Evolutionary conservation across 176 grass and related monocot genomes (phyloP), one percentile per base, ranked within the genome.

Genomic region (Bolboschoenus planiculmis): DNA sequence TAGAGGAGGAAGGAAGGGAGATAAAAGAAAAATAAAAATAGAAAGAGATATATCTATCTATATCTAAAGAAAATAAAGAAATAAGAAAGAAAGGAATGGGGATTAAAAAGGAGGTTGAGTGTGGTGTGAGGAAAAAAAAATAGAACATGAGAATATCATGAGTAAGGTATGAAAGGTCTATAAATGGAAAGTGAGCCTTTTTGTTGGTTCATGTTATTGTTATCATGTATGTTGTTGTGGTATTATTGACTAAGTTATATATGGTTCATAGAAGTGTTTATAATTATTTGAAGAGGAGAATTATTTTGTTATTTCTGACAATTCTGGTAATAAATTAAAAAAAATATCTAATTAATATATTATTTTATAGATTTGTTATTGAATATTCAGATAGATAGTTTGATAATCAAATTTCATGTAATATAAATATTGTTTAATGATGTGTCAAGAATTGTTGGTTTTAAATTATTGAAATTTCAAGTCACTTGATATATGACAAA

Each of bases 1-100:
- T 71, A 86, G 59, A 13, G 50, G 40, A 20, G 79, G 55, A 81
- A 76, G 66, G 55, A 20, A 81, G 20, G 24, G 6, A 50, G 56
- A 23, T 21, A 56, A 30, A 24, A 4, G 24, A 39, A 35, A 36
- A 14, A 34, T 3, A 44, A 4, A 48, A 77, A 33, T 7, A 31
- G 55, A 10, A 31, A 30, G 4, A 14, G n/a, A 67, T 15, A 1
- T n/a, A n/a, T 67, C 9, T 67, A 39, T 40, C 10, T 59, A 14
- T 57, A 80, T 57, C n/a, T n/a, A n/a, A n/a, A n/a, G n/a, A n/a
- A n/a, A n/a, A n/a, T 13, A 16, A 2, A 51, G 39, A 79, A 34
- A 54, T 33, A 20, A 15, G 2, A 37, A 50, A 80, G 1, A 60
- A 59, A 24, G 4, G 10, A 9, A 60, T 59, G 4, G 13, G 3